Evolutionary conservation across 2,329 filamentous ascomycete genomes (phyloP).

Genomic region (Diaporthe nobilis): DNA sequence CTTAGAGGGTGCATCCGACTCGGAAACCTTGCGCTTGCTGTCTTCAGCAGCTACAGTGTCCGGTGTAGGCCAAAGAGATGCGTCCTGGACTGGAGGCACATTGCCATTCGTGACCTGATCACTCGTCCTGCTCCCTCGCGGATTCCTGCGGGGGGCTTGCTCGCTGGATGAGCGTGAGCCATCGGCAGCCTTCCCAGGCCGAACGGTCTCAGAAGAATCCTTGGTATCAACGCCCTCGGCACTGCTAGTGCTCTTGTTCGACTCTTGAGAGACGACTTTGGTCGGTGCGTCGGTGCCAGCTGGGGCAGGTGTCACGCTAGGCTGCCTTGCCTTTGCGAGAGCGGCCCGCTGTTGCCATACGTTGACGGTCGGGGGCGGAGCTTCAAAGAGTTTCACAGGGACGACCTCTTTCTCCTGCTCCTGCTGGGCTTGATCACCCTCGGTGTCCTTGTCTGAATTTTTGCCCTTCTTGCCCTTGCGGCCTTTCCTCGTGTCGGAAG

Average conservation of each 20-base stretch:
- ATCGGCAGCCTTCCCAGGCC: slow-evolving; percentile 51
- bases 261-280: slow-evolving; percentile 42
- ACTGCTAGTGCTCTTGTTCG: slow-evolving; percentile 40
- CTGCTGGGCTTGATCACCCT: slow-evolving; percentile 63
- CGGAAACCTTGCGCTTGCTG: slow-evolving; percentile 76
- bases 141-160: slow-evolving; percentile 55
- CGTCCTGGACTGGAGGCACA: slow-evolving; percentile 79
- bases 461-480: slow-evolving; percentile 76
- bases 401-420: slow-evolving; percentile 73
- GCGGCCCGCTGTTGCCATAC: slow-evolving; percentile 87
- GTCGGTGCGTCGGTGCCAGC: slow-evolving; percentile 34
- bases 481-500: slow-evolving; percentile 73
- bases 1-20: slow-evolving; percentile 68
- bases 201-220: slow-evolving; percentile 44
- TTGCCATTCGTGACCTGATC: slow-evolving; percentile 51
- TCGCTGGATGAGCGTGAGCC: slow-evolving; percentile 57
- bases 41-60: slow-evolving; percentile 79
- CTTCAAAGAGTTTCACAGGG: slow-evolving; percentile 80
- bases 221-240: slow-evolving; percentile 34
- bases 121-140: slow-evolving; percentile 62
- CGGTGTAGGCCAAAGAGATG: slow-evolving; percentile 90
- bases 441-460: slow-evolving; percentile 65
- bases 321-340: slow-evolving; percentile 65
- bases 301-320: slow-evolving; percentile 40
- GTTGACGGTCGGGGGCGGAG: slow-evolving; percentile 87